Evolutionary conservation across 352 stramenopile genomes (phyloP), one percentile per base, ranked within the genome.

Genomic region (Hyaloperonospora arabidopsidis): DNA sequence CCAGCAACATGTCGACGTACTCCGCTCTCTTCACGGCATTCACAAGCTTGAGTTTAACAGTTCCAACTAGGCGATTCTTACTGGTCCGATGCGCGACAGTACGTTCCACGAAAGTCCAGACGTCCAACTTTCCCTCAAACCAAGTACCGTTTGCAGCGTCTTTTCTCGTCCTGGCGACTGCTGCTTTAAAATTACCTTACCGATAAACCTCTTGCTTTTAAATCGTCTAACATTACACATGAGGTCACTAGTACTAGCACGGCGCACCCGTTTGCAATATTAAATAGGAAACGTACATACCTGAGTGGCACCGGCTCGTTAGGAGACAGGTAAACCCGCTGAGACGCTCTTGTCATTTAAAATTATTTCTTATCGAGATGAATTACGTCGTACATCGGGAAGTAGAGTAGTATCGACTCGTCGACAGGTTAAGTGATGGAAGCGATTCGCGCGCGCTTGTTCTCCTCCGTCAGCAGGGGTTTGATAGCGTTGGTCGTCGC

Each of bases 361-460:
- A 57, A 62, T 35, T 22, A 57, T 43, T 63, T 63, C 34, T 57
- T 41, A 12, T 63, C 44, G n/a, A 53, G 18, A 7, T 63, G 43
- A 17, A 60, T 14, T 2, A 54, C 22, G 32, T 53, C 43, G 14
- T 50, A 29, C 53, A 61, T 61, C 12, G 38, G 39, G 23, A 35
- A 47, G 11, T 46, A 61, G 5, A 32, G 5, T 14, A 34, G 34
- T 15, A 11, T 55, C 5, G 14, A 0, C 25, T 54, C 39, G 32
- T 54, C 40, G 8, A 61, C 21, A 17, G 36, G 40, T 1, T 5
- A 3, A 15, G 51, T 23, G 3, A 12, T 15, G 45, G 36, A 23
- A 18, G 36, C 28, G 1, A 54, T 25, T 1, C 17, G 34, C 10
- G 14, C 12, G 4, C 35, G 8, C 44, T 45, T 55, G 25, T 55